Evolutionary conservation across 1,284 basidiomycete genomes (phyloP).

Genomic region (Testicularia cyperi): DNA sequence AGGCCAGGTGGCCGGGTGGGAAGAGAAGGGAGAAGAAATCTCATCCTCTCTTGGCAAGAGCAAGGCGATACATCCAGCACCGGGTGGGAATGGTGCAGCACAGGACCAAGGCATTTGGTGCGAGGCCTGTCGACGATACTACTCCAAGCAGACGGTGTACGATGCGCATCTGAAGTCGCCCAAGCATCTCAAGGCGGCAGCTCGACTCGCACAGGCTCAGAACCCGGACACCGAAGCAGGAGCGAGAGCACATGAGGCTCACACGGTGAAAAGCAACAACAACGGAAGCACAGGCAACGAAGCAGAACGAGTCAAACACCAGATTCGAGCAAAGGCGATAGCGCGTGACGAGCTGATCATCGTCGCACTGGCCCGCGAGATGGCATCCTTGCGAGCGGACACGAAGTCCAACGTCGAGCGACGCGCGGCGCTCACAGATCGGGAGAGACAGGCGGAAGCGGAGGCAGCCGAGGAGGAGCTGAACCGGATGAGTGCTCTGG

Average conservation of each 20-base stretch:
- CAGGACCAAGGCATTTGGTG: constrained; percentile 81
- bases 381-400: constrained; percentile 40
- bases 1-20: constrained; percentile 76
- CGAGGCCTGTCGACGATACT: constrained; percentile 85
- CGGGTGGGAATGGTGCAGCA: constrained; percentile 20
- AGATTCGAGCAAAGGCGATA: constrained; percentile 32
- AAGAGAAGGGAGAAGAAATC: constrained; percentile 62
- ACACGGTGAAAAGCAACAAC: too few species aligned
- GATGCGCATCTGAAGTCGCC: constrained; percentile 92
- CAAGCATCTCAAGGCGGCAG: constrained; percentile 86
- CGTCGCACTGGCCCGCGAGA: constrained; percentile 18
- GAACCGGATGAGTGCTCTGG: constrained; percentile 29
- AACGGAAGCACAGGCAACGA: constrained; percentile 2
- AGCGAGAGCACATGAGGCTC: too few species aligned
- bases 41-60: too few species aligned
- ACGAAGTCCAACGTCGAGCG: constrained; percentile 96
- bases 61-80: too few species aligned
- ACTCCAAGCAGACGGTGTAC: constrained; percentile 96
- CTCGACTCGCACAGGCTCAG: constrained; percentile 68
- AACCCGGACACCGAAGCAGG: not conserved
- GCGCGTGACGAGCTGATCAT: constrained; percentile 50
- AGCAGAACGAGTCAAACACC: constrained; percentile 22
- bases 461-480: constrained; percentile 64
- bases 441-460: constrained; percentile 91
- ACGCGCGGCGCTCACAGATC: constrained; percentile 88